Percentiles rank a stretch among this genome's conserved stretches.
phyloP scores from a whole-genome alignment of 257 asterid species.

The Penstemon barbatus region DNA sequence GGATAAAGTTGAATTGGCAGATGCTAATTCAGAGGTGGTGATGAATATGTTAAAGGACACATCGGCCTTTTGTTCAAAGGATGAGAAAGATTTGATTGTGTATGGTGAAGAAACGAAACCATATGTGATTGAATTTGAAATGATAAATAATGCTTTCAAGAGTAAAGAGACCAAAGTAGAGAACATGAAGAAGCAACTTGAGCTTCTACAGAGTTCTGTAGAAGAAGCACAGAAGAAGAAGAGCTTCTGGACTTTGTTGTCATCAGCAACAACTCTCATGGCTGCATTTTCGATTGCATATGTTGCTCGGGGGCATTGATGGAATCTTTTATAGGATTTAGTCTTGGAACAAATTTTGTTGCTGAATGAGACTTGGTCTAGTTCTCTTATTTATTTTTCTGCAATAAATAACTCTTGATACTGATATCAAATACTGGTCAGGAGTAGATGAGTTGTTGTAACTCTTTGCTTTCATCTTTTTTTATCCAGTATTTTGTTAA shows the following conservation, averaged over 20 bases:
- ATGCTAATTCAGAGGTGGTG: conserved; percentile 17
- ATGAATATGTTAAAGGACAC: conserved; percentile 19
- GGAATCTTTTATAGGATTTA: neutral
- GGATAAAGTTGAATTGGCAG: conserved; percentile 42
- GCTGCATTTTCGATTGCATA: conserved; percentile 69
- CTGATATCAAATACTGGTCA: conserved; percentile 16
- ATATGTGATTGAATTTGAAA: conserved; percentile 44
- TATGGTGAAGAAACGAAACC: conserved; percentile 39
- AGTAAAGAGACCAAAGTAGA: conserved; percentile 47
- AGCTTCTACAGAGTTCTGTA: conserved; percentile 43
- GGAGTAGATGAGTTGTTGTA: too few species aligned
- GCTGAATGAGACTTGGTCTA: conserved; percentile 17
- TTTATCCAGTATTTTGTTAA: too few species aligned
- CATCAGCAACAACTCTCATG: conserved; percentile 70
- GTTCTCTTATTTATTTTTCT: conserved; percentile 1
- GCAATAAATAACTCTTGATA: conserved; percentile 29
- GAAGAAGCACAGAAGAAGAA: conserved; percentile 65
- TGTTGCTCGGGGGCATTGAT: conserved; percentile 58
- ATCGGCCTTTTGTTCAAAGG: conserved; percentile 41
- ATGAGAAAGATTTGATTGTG: conserved; percentile 20
- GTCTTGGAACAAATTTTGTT: conserved; percentile 18
- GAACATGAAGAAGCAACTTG: conserved; percentile 57
- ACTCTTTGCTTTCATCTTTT: too few species aligned
- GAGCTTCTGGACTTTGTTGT: conserved; percentile 63
- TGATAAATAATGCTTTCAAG: conserved; percentile 61